Evolutionary conservation across 768 basidiomycete species (phyloP), one percentile per base, ranked within the genome.

Genomic region (Boletus rubropictus): DNA sequence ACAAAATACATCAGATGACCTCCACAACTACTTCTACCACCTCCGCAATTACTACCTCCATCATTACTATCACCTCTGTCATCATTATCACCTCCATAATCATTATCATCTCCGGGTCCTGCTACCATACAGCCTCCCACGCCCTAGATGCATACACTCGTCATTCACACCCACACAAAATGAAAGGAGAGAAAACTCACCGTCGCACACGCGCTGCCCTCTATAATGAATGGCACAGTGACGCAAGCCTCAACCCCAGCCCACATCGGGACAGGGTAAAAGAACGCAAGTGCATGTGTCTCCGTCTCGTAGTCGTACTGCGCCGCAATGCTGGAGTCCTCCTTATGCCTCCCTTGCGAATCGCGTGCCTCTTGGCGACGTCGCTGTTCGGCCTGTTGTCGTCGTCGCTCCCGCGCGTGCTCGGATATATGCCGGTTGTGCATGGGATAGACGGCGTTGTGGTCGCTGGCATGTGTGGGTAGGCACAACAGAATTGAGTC

Each of bases 391-490:
- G 43, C 34, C 25, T 56, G 56, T 25, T 43, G 32, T 6, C 28
- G 54, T 36, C 54, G 25, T 1, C 28, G 51, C 15, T 46, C 28
- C 10, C 58, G 54, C 2, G 57, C 53, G 1, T 8, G 50, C 40
- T 42, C 40, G 15, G 31, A 35, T 7, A 22, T 38, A 20, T 25
- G 25, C 5, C 20, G 32, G n/a, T 25, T 25, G 8, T 63, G 59
- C 20, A 67, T 55, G 4, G 63, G 50, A 48, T 68, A 71, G 7
- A 78, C 72, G 0, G 72, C 63, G 43, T 76, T 77, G 54, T 80
- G 77, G 52, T 80, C 75, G 52, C 75, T 77, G 0, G 79, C 71
- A 52, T 80, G 79, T 1, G 77, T 80, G 0, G n/a, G n/a, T n/a
- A n/a, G n/a, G n/a, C n/a, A n/a, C n/a, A n/a, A n/a, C n/a, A n/a